Evolutionary conservation across 305 asterid species (phyloP).

Genomic region (Fraxinus floribunda): DNA sequence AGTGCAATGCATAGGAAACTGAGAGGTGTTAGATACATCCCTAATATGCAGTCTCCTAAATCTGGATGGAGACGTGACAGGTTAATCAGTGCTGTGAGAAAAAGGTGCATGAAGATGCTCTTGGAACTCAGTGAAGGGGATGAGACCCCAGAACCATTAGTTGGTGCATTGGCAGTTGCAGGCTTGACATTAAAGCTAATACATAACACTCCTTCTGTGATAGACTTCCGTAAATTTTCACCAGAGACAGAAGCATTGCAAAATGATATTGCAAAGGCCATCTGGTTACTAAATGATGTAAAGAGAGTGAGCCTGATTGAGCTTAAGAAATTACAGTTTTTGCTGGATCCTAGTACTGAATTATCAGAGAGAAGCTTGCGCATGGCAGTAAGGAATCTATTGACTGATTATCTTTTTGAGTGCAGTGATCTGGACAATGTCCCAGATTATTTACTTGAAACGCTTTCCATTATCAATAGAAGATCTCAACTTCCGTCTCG

Average conservation of each 20-base stretch:
- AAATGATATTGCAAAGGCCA: conserved; percentile 62
- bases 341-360: conserved; percentile 41
- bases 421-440: conserved; percentile 65
- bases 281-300: conserved; percentile 33
- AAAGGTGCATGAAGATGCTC: conserved; percentile 46
- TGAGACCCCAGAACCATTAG: conserved; percentile 50
- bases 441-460: conserved; percentile 53
- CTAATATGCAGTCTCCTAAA: conserved; percentile 28
- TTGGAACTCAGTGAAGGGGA: conserved; percentile 38
- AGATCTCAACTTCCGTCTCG: conserved; percentile 27
- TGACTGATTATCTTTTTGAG: conserved; percentile 76
- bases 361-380: conserved; percentile 42
- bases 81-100: conserved; percentile 36
- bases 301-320: conserved; percentile 39
- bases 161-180: conserved; percentile 69
- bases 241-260: conserved; percentile 67
- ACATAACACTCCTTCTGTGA: conserved; percentile 32
- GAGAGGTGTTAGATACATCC: conserved; percentile 42
- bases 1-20: conserved; percentile 69
- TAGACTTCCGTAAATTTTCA: conserved; percentile 52
- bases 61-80: conserved; percentile 22
- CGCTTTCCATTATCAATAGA: conserved; percentile 49
- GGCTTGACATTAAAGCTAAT: conserved; percentile 54
- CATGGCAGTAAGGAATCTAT: conserved; percentile 39
- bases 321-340: conserved; percentile 44